These are phyloP conservation scores for Sporobolomyces roseus DNA, from an alignment of 768 basidiomycete species.

Conservation along the genomic window DNA sequence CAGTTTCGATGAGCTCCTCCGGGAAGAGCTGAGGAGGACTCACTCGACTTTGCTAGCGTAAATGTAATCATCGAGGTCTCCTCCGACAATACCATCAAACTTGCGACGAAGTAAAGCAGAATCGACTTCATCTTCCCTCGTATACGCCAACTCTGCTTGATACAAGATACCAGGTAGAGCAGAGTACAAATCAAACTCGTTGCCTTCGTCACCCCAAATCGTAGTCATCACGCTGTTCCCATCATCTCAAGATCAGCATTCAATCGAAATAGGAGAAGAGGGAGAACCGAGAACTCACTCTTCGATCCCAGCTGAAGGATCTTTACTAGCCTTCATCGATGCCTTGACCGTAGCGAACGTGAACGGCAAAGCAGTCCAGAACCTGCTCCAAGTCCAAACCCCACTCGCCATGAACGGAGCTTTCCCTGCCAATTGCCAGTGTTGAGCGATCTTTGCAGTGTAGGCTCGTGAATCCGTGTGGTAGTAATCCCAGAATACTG, in stretches of 20 bases:
- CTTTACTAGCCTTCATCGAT: slow-evolving; percentile 42
- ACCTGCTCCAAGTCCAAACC: slow-evolving; percentile 41
- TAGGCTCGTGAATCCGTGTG: slow-evolving; percentile 37
- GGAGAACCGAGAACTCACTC: slow-evolving; percentile 24
- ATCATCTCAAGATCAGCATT: not conserved
- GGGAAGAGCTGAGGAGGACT: not conserved
- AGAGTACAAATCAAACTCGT: slow-evolving; percentile 39
- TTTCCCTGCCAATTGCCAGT: slow-evolving; percentile 41
- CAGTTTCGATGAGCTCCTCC: not conserved
- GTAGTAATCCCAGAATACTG: slow-evolving; percentile 43
- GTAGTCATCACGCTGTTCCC: slow-evolving; percentile 25
- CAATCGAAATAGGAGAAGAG: too few relatives aligned
- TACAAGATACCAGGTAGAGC: slow-evolving; percentile 41
- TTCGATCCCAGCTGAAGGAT: slow-evolving; percentile 20
- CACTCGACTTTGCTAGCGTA: slow-evolving; percentile 44
- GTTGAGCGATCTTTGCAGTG: slow-evolving; percentile 39
- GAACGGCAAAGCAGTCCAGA: slow-evolving; percentile 44
- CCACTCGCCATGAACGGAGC: slow-evolving; percentile 42
- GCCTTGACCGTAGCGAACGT: slow-evolving; percentile 42
- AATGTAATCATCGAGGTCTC: slow-evolving; percentile 40
- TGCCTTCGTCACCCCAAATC: slow-evolving; percentile 45
- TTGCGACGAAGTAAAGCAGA: slow-evolving; percentile 36
- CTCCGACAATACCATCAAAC: slow-evolving; percentile 43
- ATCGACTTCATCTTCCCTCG: slow-evolving; percentile 38
- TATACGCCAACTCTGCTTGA: slow-evolving; percentile 36